These are phyloP conservation scores for Blastosporella zonata DNA, from an alignment of 1,284 basidiomycete species.

Conservation along the genomic window DNA sequence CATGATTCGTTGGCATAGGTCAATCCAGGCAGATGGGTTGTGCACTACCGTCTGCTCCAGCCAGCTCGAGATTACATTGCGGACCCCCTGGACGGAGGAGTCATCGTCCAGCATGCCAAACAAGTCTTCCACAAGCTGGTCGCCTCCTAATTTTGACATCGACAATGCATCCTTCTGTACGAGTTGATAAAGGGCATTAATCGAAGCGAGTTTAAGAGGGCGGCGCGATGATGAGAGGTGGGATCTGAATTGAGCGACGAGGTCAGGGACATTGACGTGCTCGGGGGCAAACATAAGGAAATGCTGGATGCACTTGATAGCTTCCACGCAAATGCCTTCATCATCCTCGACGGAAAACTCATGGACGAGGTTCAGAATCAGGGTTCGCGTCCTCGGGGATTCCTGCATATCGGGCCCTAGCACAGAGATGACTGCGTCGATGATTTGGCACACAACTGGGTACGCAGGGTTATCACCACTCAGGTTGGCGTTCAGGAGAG, in stretches of 20 bases:
- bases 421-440: slow-evolving; percentile 91
- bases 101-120: slow-evolving; percentile 95
- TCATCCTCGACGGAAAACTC: slow-evolving; percentile 87
- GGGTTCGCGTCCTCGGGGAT: slow-evolving; percentile 72
- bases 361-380: slow-evolving; percentile 83
- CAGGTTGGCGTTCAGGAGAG: slow-evolving; percentile 78
- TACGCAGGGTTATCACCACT: slow-evolving; percentile 91
- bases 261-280: slow-evolving; percentile 74
- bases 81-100: slow-evolving; percentile 90
- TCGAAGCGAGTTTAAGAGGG: slow-evolving; percentile 89
- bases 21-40: slow-evolving; percentile 97
- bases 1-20: slow-evolving; percentile 97
- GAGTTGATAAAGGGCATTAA: slow-evolving; percentile 94
- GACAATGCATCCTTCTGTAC: slow-evolving; percentile 92
- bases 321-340: slow-evolving; percentile 88
- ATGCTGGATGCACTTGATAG: slow-evolving; percentile 94
- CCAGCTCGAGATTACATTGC: slow-evolving; percentile 94
- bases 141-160: slow-evolving; percentile 93
- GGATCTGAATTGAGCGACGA: slow-evolving; percentile 72
- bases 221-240: slow-evolving; percentile 78
- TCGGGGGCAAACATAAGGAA: slow-evolving; percentile 94
- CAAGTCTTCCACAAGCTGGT: slow-evolving; percentile 90
- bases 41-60: slow-evolving; percentile 90
- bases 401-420: slow-evolving; percentile 96
- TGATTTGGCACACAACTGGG: slow-evolving; percentile 87